A percentile compares a stretch with the other conserved stretches of the same genome.
Conservation (phyloP, 2,329 filamentous ascomycete species). For the Nothomitra cinnamomea region DNA sequence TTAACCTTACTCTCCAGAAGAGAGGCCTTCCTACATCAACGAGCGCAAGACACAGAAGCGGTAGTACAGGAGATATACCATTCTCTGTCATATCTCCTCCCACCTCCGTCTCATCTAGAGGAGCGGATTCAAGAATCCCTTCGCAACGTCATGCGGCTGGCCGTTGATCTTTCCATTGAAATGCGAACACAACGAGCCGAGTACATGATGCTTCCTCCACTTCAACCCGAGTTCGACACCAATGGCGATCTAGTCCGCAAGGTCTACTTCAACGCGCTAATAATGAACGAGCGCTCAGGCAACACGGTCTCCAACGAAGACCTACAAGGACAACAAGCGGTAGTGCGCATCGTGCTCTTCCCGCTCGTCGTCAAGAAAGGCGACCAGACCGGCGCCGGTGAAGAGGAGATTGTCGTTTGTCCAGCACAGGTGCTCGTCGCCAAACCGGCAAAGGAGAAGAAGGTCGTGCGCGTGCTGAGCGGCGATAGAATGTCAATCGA, state of each 20-base stretch:
- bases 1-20: conserved; percentile 74
- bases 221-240: conserved; percentile 87
- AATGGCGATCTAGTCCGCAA: conserved; percentile 80
- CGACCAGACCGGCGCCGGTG: conserved; percentile 69
- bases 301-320: conserved; percentile 47
- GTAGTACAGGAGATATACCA: conserved; percentile 85
- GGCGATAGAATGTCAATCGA: conserved; percentile 27
- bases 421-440: conserved; percentile 86
- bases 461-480: conserved; percentile 22
- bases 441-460: conserved; percentile 27
- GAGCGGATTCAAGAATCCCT: conserved; percentile 68
- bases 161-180: conserved; percentile 80
- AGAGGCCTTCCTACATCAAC: conserved; percentile 63
- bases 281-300: conserved; percentile 86
- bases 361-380: conserved; percentile 93
- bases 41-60: conserved; percentile 79
- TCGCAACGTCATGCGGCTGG: conserved; percentile 71
- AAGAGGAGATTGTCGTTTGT: conserved; percentile 89
- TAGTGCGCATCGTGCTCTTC: conserved; percentile 86
- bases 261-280: conserved; percentile 75
- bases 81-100: conserved; percentile 68
- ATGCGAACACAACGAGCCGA: conserved; percentile 96
- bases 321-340: conserved; percentile 55
- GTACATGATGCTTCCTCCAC: conserved; percentile 94
- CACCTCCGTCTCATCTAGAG: conserved; percentile 68